Evolutionary conservation across 2,329 filamentous ascomycete genomes (phyloP).

Genomic region (Diaporthe sp.): DNA sequence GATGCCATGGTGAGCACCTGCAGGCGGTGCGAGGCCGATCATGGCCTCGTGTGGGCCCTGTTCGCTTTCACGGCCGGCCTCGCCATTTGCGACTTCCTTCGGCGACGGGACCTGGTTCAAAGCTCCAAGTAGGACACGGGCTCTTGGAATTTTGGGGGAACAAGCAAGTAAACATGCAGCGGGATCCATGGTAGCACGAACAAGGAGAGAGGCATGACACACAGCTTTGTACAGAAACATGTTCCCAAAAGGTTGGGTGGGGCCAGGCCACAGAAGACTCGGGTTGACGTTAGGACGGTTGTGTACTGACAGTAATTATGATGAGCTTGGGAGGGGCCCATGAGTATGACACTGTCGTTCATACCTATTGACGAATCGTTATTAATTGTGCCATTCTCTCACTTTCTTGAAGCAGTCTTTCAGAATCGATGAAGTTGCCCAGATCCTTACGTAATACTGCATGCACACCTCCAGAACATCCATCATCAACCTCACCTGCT

Average conservation of each 20-base stretch:
- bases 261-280: neutral
- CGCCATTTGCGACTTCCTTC: neutral
- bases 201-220: neutral
- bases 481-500: slow-evolving; percentile 1
- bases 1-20: neutral
- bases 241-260: neutral
- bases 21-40: neutral
- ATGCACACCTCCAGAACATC: neutral
- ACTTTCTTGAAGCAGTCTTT: neutral
- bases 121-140: neutral
- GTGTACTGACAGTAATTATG: neutral
- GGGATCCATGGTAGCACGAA: neutral
- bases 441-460: slow-evolving; percentile 22
- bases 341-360: neutral
- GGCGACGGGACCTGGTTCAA: neutral
- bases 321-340: neutral
- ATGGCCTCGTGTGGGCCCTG: neutral
- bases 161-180: too few species aligned
- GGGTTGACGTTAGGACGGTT: neutral
- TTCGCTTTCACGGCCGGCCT: neutral
- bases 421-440: neutral
- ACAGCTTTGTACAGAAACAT: neutral
- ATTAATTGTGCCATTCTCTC: rapidly evolving
- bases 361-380: neutral
- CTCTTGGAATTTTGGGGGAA: rapidly evolving